Base-by-base conservation (phyloP, 2,329 filamentous ascomycete genomes). In the Microsporum audouinii region DNA sequence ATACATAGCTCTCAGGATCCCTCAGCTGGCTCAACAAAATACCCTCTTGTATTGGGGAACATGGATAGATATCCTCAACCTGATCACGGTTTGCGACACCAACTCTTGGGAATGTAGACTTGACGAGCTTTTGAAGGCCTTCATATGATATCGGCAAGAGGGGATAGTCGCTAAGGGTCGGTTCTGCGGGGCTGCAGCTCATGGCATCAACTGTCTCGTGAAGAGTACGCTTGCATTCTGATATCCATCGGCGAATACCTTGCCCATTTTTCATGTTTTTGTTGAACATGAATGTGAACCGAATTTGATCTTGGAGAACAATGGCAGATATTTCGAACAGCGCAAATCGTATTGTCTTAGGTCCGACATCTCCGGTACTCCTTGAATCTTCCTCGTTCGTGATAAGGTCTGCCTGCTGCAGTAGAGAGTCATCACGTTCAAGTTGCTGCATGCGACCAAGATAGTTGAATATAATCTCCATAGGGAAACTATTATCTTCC, bases 301-400 rank as follows among this genome's bases (percentile, higher is more conserved):
- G 76, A 29, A 82, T 69, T 12, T 69, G 69, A 0, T 76, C 77
- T 45, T 77, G 74, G 17, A 77, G 72, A 2, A 81, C 72, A 29
- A 79, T 76, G 0, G 79, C 79, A 0, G 78, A 77, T 2, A 81
- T 74, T 61, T 82, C 80, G 57, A 82, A 78, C 0, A 82, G 73
- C 0, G 76, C 76, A 63, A 79, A 77, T 2, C 78, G 73, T 36
- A 71, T 71, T 1, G 77, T 77, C 36, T 73, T 65, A 7, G 72
- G 68, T 1, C 77, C 77, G 64, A 78, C 75, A 62, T 79, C 77
- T 6, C 75, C 73, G 7, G 73, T 73, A 6, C 72, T 51, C n/a
- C 66, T 66, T 27, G 71, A 69, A 17, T 39, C 72, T 69, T 69
- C 65, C 4, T 71, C 67, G 27, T 64, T 65, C 55, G 70, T 66